Evolutionary conservation across 768 basidiomycete genomes (phyloP).

Genomic region (Xerocomellus intermedius): DNA sequence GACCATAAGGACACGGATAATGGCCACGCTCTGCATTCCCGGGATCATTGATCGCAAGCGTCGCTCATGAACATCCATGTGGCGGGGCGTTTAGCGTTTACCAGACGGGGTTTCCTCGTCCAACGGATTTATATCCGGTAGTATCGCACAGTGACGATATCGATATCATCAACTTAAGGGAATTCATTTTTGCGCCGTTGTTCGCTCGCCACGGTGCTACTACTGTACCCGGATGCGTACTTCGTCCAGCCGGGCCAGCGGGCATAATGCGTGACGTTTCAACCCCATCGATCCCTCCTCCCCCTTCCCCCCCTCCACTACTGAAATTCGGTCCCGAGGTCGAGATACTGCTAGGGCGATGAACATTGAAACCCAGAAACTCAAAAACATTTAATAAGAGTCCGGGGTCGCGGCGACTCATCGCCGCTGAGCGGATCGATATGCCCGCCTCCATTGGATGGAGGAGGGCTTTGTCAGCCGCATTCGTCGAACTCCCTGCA

Average conservation of each 20-base stretch:
- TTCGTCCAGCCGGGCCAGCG: background rate
- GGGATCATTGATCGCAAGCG: background rate
- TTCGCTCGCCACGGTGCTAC: background rate
- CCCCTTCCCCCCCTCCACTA: too few species aligned
- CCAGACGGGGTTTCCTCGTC: background rate
- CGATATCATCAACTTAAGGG: background rate
- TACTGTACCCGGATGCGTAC: background rate
- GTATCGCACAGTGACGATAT: background rate
- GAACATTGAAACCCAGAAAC: constrained; percentile 6
- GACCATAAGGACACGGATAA: background rate
- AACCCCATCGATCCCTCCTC: background rate
- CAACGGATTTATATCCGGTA: background rate
- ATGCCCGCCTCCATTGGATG: too few species aligned
- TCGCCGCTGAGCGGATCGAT: constrained; percentile 11
- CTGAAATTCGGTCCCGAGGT: constrained; percentile 13
- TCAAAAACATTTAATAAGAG: constrained; percentile 4
- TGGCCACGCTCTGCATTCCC: constrained; percentile 1
- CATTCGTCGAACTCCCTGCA: too few species aligned
- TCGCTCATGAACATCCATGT: background rate
- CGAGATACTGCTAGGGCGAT: background rate
- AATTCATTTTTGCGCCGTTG: background rate
- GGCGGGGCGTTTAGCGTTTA: background rate
- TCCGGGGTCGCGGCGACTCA: background rate
- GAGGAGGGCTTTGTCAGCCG: too few species aligned
- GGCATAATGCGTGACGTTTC: background rate